Evolutionary conservation across 257 asterid species (phyloP).

Genomic region (Rauvolfia tetraphylla): DNA sequence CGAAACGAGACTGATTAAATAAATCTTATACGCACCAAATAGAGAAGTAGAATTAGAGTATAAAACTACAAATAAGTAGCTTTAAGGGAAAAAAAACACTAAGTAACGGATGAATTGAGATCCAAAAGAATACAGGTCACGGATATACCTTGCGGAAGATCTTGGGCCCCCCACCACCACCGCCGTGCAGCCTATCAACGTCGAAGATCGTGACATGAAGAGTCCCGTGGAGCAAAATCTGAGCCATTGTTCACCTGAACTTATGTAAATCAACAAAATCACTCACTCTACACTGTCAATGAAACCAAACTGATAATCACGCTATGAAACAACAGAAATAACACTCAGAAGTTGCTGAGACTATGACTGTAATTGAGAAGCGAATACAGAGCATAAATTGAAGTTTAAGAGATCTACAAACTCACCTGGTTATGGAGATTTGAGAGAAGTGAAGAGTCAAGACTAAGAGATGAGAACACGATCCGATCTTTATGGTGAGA

Average conservation of each 20-base stretch:
- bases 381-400: neutral
- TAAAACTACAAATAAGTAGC: neutral
- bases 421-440: neutral
- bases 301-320: neutral
- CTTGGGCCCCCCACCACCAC: conserved; percentile 27
- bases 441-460: neutral
- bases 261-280: neutral
- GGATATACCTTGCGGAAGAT: conserved; percentile 36
- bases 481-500: conserved; percentile 13
- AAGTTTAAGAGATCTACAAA: conserved; percentile 9
- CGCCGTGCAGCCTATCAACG: conserved; percentile 32
- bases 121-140: conserved; percentile 1
- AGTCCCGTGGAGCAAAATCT: conserved; percentile 40
- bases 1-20: neutral
- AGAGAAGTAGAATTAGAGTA: no score
- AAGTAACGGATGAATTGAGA: neutral
- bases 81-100: neutral
- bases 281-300: neutral
- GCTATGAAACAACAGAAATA: no score
- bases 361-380: neutral
- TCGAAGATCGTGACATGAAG: conserved; percentile 44
- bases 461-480: conserved; percentile 5
- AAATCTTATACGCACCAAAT: neutral
- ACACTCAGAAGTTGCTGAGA: neutral
- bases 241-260: conserved; percentile 35